A percentile compares a stretch with the other conserved stretches of the same genome.
These are phyloP conservation scores for Cladosporium sp. DNA, from an alignment of 2,329 filamentous ascomycete species.

Conservation along the genomic window DNA sequence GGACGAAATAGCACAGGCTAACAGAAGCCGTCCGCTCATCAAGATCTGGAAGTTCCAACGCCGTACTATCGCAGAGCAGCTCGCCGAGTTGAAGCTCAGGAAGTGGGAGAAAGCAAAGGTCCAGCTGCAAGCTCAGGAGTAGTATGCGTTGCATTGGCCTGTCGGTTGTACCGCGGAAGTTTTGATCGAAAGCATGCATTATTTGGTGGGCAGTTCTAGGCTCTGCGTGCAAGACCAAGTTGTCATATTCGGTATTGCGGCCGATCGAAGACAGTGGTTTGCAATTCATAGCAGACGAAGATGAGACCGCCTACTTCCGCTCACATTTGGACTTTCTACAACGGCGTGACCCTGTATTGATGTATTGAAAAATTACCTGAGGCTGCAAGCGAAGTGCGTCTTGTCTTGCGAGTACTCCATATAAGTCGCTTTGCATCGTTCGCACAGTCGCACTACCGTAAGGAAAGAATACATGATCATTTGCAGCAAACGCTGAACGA, in stretches of 20 bases:
- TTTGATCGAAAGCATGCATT: neutral
- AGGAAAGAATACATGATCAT: too few species aligned
- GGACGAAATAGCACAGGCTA: neutral
- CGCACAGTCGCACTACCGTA: too few species aligned
- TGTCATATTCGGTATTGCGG: too few species aligned
- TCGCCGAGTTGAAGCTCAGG: neutral
- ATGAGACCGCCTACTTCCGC: too few species aligned
- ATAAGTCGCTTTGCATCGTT: too few species aligned
- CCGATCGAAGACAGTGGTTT: too few species aligned
- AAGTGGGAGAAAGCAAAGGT: neutral
- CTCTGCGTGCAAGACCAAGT: too few species aligned
- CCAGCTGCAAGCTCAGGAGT: neutral
- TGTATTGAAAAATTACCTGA: neutral
- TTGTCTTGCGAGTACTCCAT: neutral
- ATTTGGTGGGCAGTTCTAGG: neutral
- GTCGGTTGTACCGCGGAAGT: neutral
- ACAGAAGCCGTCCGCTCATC: neutral
- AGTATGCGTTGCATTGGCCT: neutral
- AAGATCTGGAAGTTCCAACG: neutral
- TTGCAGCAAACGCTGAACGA: neutral
- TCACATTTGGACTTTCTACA: too few species aligned
- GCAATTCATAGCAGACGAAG: too few species aligned
- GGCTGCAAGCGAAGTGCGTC: neutral
- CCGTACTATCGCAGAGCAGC: neutral
- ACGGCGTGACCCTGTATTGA: too few species aligned